These are phyloP conservation scores for Gremmenia infestans DNA, from an alignment of 2,329 filamentous ascomycete genomes.

Conservation along the genomic window DNA sequence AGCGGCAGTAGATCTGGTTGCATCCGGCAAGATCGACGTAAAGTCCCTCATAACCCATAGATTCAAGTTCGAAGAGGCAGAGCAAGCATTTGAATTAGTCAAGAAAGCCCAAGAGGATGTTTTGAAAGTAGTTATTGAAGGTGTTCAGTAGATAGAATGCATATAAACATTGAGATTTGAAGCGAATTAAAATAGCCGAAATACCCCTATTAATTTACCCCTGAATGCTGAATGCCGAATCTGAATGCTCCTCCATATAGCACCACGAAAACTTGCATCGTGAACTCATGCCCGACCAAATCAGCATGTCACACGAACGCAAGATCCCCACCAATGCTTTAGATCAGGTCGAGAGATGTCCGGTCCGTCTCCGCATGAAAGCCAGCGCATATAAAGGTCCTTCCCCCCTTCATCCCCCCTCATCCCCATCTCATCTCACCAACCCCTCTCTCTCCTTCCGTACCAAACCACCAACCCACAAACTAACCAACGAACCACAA, in stretches of 20 bases:
- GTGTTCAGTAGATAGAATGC: constrained; percentile 26
- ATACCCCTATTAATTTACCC: not conserved
- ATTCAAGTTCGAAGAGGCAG: constrained; percentile 41
- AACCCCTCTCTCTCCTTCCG: not conserved
- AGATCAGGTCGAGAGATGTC: constrained; percentile 8
- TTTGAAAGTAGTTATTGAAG: constrained; percentile 41
- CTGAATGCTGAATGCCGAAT: not conserved
- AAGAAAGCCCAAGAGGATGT: constrained; percentile 35
- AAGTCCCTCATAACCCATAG: constrained; percentile 35
- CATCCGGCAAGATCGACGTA: constrained; percentile 21
- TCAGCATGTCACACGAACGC: not conserved
- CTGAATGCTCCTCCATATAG: not conserved
- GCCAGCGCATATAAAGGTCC: not conserved
- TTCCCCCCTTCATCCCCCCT: not conserved
- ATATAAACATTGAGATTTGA: not conserved
- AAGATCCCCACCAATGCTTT: not conserved
- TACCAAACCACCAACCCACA: not conserved
- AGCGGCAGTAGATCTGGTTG: constrained; percentile 42
- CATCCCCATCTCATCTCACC: not conserved
- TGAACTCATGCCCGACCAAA: not conserved
- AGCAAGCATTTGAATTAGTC: constrained; percentile 44
- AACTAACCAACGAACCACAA: too few species aligned
- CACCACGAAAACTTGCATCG: not conserved
- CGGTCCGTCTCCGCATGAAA: not conserved
- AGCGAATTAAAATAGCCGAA: not conserved